Percentiles rank a stretch among this genome's conserved stretches.
These are phyloP conservation scores for Solanum verrucosum DNA, from an alignment of 257 asterid species.

Conservation along the genomic window DNA sequence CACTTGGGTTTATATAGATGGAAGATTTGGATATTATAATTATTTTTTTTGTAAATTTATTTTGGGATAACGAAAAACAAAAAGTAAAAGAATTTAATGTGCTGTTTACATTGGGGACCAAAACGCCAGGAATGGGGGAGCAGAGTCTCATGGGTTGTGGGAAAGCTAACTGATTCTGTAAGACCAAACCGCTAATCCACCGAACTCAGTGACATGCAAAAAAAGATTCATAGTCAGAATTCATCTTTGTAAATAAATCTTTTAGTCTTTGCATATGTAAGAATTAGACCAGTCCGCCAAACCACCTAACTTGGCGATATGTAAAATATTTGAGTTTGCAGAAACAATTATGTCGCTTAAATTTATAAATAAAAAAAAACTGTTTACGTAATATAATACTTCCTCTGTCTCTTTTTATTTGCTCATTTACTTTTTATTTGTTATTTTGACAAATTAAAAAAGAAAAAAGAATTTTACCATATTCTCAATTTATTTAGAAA, in stretches of 20 bases:
- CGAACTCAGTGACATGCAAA: not conserved
- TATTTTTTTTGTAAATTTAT: not conserved
- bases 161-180: not conserved
- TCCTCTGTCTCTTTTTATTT: too few relatives aligned
- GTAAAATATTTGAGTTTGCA: not conserved
- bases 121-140: not conserved
- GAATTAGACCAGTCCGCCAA: not conserved
- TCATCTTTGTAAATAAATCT: not conserved
- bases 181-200: not conserved
- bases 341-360: not conserved
- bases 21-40: not conserved
- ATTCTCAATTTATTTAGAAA: too few relatives aligned
- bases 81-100: not conserved
- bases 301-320: not conserved
- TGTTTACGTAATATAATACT: too few relatives aligned
- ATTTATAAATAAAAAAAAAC: too few relatives aligned
- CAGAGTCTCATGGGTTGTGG: not conserved
- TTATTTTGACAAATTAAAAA: too few relatives aligned
- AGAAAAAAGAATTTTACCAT: too few relatives aligned
- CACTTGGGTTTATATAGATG: conserved; percentile 5
- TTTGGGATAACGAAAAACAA: not conserved
- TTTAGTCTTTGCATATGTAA: not conserved
- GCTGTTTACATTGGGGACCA: not conserved
- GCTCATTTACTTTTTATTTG: too few relatives aligned
- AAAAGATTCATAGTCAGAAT: not conserved